Evolutionary conservation across 2,329 filamentous ascomycete genomes (phyloP).

Genomic region (Stemphylium lycopersici): DNA sequence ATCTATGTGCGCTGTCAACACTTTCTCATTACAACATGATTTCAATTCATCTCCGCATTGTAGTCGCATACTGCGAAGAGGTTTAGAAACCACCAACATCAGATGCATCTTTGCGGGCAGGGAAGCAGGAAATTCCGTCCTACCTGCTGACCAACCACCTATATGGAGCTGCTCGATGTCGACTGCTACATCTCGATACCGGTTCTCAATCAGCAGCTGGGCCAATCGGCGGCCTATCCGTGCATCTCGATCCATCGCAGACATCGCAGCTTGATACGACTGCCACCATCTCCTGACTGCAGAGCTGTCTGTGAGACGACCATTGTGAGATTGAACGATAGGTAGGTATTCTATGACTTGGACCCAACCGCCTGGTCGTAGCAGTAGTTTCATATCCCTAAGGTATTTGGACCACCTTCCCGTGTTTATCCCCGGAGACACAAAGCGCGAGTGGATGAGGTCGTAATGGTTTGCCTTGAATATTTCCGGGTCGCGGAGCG

Average conservation of each 20-base stretch:
- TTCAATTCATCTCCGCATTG: background rate
- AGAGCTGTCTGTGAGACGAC: slow-evolving; percentile 66
- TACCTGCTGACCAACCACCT: slow-evolving; percentile 47
- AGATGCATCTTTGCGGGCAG: too few species aligned
- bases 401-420: slow-evolving; percentile 78
- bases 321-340: slow-evolving; percentile 85
- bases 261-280: slow-evolving; percentile 45
- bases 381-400: slow-evolving; percentile 72
- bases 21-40: background rate
- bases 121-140: background rate
- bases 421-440: slow-evolving; percentile 73
- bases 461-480: slow-evolving; percentile 78
- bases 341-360: slow-evolving; percentile 89
- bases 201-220: slow-evolving; percentile 37
- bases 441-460: slow-evolving; percentile 78
- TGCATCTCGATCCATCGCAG: slow-evolving; percentile 41
- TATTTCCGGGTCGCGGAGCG: slow-evolving; percentile 42
- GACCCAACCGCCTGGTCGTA: slow-evolving; percentile 80
- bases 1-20: slow-evolving; percentile 29
- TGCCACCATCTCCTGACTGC: slow-evolving; percentile 47
- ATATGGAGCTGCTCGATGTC: slow-evolving; percentile 43
- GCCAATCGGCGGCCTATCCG: slow-evolving; percentile 41
- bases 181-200: slow-evolving; percentile 40
- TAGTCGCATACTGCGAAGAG: too few species aligned
- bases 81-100: too few species aligned